These are phyloP conservation scores for Pythium grandisporangium DNA, from an alignment of 352 stramenopile species.

Conservation along the genomic window DNA sequence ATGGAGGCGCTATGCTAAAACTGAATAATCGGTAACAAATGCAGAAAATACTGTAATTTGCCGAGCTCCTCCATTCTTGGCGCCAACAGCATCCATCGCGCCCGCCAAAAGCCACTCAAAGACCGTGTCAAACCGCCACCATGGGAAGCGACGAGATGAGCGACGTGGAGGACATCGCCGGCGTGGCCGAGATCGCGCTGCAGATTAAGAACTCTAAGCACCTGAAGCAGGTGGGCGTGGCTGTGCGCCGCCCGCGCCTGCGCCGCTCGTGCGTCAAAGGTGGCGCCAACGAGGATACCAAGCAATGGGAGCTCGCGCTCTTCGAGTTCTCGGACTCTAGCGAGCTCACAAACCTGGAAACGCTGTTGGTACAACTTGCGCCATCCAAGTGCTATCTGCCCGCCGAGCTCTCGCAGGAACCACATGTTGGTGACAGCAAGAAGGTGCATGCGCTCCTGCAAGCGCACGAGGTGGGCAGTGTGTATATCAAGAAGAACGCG, in stretches of 20 bases:
- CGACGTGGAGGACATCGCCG: slow-evolving; percentile 29
- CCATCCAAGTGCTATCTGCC: slow-evolving; percentile 70
- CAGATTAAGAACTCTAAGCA: slow-evolving; percentile 77
- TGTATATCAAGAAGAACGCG: slow-evolving; percentile 62
- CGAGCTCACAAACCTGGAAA: slow-evolving; percentile 77
- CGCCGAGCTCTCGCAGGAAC: slow-evolving; percentile 41
- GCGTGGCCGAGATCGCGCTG: slow-evolving; percentile 58
- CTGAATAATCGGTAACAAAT: too few species aligned
- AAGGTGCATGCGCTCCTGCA: slow-evolving; percentile 71
- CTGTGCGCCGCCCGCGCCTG: slow-evolving; percentile 51
- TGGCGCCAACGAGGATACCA: slow-evolving; percentile 60
- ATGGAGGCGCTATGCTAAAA: too few species aligned
- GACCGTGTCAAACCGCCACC: neutral
- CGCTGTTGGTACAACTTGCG: slow-evolving; percentile 69
- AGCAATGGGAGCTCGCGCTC: slow-evolving; percentile 76
- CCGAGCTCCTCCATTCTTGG: too few species aligned
- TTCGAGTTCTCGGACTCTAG: slow-evolving; percentile 80
- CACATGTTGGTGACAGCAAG: slow-evolving; percentile 67
- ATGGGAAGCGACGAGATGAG: slow-evolving; percentile 12
- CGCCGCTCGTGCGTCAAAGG: slow-evolving; percentile 75
- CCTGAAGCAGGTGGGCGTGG: slow-evolving; percentile 76
- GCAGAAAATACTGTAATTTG: too few species aligned
- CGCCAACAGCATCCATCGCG: too few species aligned
- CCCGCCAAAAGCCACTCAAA: neutral
- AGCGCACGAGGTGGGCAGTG: slow-evolving; percentile 39